Percentiles rank a stretch among this genome's conserved stretches.
phyloP scores from a whole-genome alignment of 306 rosid genomes.

The Rosa lucieae region DNA sequence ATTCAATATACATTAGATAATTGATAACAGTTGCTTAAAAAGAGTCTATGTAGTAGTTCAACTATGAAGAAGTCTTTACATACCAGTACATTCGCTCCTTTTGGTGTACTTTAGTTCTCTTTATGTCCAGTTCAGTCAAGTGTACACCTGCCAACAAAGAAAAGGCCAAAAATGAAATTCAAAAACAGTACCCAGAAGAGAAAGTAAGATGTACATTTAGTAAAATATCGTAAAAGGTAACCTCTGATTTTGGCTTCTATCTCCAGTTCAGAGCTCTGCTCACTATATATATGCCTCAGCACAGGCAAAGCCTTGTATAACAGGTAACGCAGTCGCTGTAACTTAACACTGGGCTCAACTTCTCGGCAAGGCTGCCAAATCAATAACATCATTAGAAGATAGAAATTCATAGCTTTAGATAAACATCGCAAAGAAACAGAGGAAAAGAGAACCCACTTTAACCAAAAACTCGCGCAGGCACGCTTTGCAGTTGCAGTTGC shows the following conservation, averaged over 20 bases:
- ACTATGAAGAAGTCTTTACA: conserved; percentile 4
- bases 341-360: conserved; percentile 38
- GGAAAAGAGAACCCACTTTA: conserved; percentile 29
- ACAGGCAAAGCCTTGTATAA: conserved; percentile 56
- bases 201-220: not conserved
- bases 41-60: not conserved
- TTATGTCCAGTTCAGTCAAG: conserved; percentile 47
- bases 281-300: conserved; percentile 55
- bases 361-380: conserved; percentile 34
- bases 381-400: not conserved
- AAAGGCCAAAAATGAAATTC: not conserved
- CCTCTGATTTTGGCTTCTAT: conserved; percentile 56
- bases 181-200: not conserved
- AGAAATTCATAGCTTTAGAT: not conserved
- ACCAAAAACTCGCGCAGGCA: conserved; percentile 51
- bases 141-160: conserved; percentile 43
- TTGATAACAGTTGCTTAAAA: conserved; percentile 10
- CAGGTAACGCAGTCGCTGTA: conserved; percentile 47
- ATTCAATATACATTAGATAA: not conserved
- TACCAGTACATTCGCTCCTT: conserved; percentile 71
- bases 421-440: not conserved
- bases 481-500: conserved; percentile 73
- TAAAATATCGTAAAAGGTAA: conserved; percentile 18
- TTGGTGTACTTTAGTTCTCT: conserved; percentile 45
- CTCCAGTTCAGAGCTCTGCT: conserved; percentile 61